phyloP scores from a whole-genome alignment of 768 basidiomycete species.

The Tricholoma terreum region DNA sequence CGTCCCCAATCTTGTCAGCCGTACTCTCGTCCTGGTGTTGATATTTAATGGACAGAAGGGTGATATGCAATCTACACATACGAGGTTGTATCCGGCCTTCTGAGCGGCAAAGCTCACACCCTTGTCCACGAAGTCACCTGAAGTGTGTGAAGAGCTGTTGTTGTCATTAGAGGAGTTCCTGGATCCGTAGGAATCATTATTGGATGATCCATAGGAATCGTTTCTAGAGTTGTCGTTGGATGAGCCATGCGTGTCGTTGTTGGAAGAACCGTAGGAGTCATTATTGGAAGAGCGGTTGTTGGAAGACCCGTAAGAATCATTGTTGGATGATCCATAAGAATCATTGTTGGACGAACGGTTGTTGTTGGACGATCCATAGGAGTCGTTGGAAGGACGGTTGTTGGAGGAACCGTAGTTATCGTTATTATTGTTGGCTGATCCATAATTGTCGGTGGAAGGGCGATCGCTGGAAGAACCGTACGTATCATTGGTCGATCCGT shows the following conservation, averaged over 20 bases:
- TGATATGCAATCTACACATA: conserved; percentile 22
- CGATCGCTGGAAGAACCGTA: conserved; percentile 16
- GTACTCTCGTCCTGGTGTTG: conserved; percentile 32
- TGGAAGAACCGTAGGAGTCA: conserved; percentile 18
- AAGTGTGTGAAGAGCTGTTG: conserved; percentile 15
- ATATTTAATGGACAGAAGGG: not conserved
- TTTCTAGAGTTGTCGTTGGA: conserved; percentile 12
- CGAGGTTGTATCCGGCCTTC: conserved; percentile 44
- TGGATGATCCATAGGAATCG: conserved; percentile 25
- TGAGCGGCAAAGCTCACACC: conserved; percentile 36
- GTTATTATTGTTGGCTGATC: not conserved
- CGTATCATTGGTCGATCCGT: conserved; percentile 19
- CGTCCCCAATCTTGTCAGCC: conserved; percentile 35
- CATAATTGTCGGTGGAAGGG: not conserved
- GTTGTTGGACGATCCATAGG: conserved; percentile 17
- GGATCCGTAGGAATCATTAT: conserved; percentile 22
- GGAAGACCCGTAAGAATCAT: not conserved
- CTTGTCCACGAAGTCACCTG: conserved; percentile 33
- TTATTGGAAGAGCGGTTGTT: conserved; percentile 8
- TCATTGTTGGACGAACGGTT: no score
- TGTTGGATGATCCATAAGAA: conserved; percentile 10
- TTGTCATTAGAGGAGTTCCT: conserved; percentile 10
- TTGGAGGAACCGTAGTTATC: conserved; percentile 9
- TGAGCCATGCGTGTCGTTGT: conserved; percentile 24
- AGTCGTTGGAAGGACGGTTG: no score